Conservation (phyloP, 148 eudicot species). For the Rhododendron williamsianum region DNA sequence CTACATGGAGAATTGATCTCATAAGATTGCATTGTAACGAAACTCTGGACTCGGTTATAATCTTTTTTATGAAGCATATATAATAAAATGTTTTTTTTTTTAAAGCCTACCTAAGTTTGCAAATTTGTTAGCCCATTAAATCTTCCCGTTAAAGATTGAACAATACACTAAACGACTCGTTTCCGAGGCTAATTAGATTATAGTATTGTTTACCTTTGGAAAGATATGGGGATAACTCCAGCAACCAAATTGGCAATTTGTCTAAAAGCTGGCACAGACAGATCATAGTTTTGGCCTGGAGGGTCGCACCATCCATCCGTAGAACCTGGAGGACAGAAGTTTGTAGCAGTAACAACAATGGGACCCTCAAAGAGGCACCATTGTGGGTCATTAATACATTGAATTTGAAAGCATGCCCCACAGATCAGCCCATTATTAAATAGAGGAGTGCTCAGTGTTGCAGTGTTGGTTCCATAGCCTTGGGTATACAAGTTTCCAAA, state of each 20-base stretch:
- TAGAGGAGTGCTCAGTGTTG: too few relatives aligned
- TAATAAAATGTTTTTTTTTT: background rate
- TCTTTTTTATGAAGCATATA: background rate
- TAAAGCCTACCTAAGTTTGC: background rate
- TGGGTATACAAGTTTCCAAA: too few relatives aligned
- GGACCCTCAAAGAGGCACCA: slow-evolving; percentile 32
- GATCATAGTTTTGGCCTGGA: slow-evolving; percentile 38
- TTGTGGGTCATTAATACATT: slow-evolving; percentile 20
- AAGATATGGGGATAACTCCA: slow-evolving; percentile 34
- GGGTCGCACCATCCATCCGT: slow-evolving; percentile 49
- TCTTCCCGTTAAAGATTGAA: too few relatives aligned
- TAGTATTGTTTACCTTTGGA: slow-evolving; percentile 20
- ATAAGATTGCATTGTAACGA: background rate
- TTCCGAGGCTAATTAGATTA: background rate
- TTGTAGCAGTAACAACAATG: slow-evolving; percentile 33
- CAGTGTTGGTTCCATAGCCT: too few relatives aligned
- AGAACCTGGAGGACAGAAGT: slow-evolving; percentile 37
- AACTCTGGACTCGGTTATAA: background rate
- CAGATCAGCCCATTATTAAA: slow-evolving; percentile 12
- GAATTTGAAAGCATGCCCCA: slow-evolving; percentile 34
- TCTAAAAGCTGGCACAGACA: slow-evolving; percentile 44
- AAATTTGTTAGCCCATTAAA: background rate
- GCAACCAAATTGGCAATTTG: slow-evolving; percentile 27
- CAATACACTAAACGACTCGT: background rate
- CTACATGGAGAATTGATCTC: background rate